Evolutionary conservation across 1,284 basidiomycete species (phyloP).

Genomic region (Meira nashicola): DNA sequence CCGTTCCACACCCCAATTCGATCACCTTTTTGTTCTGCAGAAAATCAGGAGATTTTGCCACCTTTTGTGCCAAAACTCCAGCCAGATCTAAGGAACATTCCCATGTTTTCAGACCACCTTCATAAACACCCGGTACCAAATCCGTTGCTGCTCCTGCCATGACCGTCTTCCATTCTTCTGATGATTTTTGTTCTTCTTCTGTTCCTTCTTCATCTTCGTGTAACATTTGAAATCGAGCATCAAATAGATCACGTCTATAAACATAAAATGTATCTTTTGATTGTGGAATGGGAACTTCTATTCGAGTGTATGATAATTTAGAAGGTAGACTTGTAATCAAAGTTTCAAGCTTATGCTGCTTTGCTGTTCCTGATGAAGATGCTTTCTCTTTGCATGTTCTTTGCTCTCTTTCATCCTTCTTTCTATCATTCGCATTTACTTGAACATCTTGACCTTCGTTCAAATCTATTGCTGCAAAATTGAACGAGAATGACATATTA

Average conservation of each 20-base stretch:
- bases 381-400: neutral
- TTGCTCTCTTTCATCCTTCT: neutral
- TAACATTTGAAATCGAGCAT: constrained; percentile 86
- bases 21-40: constrained; percentile 9
- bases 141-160: constrained; percentile 69
- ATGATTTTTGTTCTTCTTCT: constrained; percentile 33
- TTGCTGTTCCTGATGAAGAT: neutral
- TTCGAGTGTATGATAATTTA: constrained; percentile 45
- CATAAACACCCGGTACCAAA: constrained; percentile 84
- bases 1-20: constrained; percentile 88
- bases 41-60: neutral
- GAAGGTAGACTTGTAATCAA: constrained; percentile 33
- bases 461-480: constrained; percentile 17
- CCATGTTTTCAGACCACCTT: constrained; percentile 96
- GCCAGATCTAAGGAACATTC: constrained; percentile 86
- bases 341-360: neutral
- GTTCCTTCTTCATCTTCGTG: constrained; percentile 28
- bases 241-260: constrained; percentile 79
- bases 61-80: constrained; percentile 24
- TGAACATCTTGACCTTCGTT: neutral
- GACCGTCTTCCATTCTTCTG: neutral
- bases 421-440: neutral
- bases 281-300: constrained; percentile 24
- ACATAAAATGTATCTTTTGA: constrained; percentile 53
- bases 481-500: constrained; percentile 26